These are phyloP conservation scores for Puccinia polysora DNA, from an alignment of 1,284 basidiomycete genomes.

Conservation along the genomic window DNA sequence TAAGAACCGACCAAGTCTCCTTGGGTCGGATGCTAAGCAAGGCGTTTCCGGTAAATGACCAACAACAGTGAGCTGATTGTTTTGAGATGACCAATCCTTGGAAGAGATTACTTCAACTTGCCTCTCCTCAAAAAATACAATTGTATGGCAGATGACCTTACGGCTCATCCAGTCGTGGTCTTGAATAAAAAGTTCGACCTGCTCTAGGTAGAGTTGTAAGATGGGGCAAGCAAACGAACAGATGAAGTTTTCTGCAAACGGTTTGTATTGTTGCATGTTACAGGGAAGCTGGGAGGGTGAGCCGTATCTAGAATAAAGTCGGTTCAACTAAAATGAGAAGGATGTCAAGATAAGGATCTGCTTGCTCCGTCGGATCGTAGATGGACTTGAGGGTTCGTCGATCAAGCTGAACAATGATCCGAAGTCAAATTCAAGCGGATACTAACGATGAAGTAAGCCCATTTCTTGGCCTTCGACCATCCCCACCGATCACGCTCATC, in stretches of 20 bases:
- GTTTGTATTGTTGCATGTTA: slow-evolving; percentile 61
- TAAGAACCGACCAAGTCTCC: slow-evolving; percentile 74
- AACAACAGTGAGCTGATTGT: no score
- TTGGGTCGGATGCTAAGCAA: slow-evolving; percentile 73
- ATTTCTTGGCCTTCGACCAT: slow-evolving; percentile 86
- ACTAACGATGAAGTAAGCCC: slow-evolving; percentile 70
- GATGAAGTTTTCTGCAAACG: slow-evolving; percentile 72
- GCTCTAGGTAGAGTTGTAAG: slow-evolving; percentile 68
- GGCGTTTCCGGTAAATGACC: background rate
- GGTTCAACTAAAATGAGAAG: slow-evolving; percentile 47
- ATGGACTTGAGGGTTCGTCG: background rate
- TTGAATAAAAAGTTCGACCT: slow-evolving; percentile 57
- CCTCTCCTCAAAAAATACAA: slow-evolving; percentile 77
- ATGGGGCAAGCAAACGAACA: slow-evolving; percentile 75
- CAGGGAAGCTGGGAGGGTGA: slow-evolving; percentile 76
- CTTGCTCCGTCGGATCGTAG: background rate
- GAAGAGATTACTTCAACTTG: slow-evolving; percentile 54
- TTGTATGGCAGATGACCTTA: slow-evolving; percentile 61
- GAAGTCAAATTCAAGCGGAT: background rate
- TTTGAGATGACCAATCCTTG: background rate
- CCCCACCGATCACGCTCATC: slow-evolving; percentile 70
- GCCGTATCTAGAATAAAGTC: slow-evolving; percentile 61
- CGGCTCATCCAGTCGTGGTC: slow-evolving; percentile 41
- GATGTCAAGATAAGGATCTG: background rate
- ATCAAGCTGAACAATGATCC: background rate